These are phyloP conservation scores for Suhomyces canberraensis DNA, from an alignment of 805 yeast genomes.

Conservation along the genomic window DNA sequence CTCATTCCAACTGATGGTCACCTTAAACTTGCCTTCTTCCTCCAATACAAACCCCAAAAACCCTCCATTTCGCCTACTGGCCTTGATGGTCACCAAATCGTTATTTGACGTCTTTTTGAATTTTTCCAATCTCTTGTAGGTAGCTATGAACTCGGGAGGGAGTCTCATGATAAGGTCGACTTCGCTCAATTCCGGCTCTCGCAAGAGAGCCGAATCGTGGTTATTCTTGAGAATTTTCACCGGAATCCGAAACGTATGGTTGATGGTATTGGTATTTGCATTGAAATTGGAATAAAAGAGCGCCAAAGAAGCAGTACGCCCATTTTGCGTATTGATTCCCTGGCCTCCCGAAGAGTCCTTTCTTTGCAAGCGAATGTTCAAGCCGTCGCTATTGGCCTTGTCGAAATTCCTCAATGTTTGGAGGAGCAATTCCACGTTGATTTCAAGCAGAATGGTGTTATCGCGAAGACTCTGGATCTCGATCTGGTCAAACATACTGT, in stretches of 20 bases:
- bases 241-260: slow-evolving; percentile 69
- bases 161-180: slow-evolving; percentile 56
- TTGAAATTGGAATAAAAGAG: slow-evolving; percentile 51
- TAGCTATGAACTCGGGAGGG: slow-evolving; percentile 46
- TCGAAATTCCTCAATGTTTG: slow-evolving; percentile 59
- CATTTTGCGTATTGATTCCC: slow-evolving; percentile 21
- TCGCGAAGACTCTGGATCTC: slow-evolving; percentile 52
- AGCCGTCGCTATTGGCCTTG: slow-evolving; percentile 46
- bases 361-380: slow-evolving; percentile 51
- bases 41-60: slow-evolving; percentile 49
- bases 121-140: slow-evolving; percentile 63
- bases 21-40: slow-evolving; percentile 51
- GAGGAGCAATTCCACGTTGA: slow-evolving; percentile 57
- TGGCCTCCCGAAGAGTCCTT: slow-evolving; percentile 30
- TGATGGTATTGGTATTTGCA: slow-evolving; percentile 43
- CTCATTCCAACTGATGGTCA: slow-evolving; percentile 60
- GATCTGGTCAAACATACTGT: slow-evolving; percentile 44
- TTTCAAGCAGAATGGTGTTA: slow-evolving; percentile 55
- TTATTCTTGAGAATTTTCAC: slow-evolving; percentile 57
- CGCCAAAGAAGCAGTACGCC: slow-evolving; percentile 51
- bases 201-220: slow-evolving; percentile 46
- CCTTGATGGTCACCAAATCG: slow-evolving; percentile 49
- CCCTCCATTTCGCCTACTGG: slow-evolving; percentile 45
- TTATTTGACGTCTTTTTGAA: slow-evolving; percentile 46
- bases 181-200: slow-evolving; percentile 59